phyloP scores from a whole-genome alignment of 176 grass and related monocot species.

The Oryza glaberrima region DNA sequence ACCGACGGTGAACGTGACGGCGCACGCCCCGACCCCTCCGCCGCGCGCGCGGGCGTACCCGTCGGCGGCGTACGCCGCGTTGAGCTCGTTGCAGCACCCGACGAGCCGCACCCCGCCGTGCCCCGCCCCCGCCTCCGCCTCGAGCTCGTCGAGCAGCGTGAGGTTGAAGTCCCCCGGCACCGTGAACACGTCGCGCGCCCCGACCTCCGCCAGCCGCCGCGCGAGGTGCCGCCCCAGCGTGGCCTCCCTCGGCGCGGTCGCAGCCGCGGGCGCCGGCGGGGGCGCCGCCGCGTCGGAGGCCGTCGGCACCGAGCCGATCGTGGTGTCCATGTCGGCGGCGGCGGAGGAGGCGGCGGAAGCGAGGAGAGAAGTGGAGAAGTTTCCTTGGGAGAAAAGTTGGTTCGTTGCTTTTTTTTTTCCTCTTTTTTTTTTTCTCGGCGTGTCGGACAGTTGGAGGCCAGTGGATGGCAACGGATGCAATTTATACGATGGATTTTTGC shows the following conservation, averaged over 20 bases:
- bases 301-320: constrained; percentile 29
- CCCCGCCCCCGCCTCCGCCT: constrained; percentile 52
- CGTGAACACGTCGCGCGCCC: constrained; percentile 47
- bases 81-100: constrained; percentile 90
- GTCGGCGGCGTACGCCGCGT: constrained; percentile 70
- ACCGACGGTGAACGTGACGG: constrained; percentile 66
- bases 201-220: constrained; percentile 55
- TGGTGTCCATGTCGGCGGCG: constrained; percentile 22
- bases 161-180: constrained; percentile 73
- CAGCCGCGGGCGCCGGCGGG: too few species aligned
- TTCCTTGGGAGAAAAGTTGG: background rate
- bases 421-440: background rate
- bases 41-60: constrained; percentile 57
- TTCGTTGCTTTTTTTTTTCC: too few species aligned
- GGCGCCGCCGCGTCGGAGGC: background rate
- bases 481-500: background rate
- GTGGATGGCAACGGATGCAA: background rate
- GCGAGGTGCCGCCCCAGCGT: constrained; percentile 63
- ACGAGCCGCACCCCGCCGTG: constrained; percentile 56
- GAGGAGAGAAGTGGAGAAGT: constrained; percentile 1
- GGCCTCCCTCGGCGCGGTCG: background rate
- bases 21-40: constrained; percentile 52
- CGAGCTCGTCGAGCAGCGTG: constrained; percentile 63
- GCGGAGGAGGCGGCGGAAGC: background rate
- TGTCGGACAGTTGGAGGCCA: background rate